phyloP scores from a whole-genome alignment of 495 filamentous ascomycete species.

The Talaromyces borbonicus region DNA sequence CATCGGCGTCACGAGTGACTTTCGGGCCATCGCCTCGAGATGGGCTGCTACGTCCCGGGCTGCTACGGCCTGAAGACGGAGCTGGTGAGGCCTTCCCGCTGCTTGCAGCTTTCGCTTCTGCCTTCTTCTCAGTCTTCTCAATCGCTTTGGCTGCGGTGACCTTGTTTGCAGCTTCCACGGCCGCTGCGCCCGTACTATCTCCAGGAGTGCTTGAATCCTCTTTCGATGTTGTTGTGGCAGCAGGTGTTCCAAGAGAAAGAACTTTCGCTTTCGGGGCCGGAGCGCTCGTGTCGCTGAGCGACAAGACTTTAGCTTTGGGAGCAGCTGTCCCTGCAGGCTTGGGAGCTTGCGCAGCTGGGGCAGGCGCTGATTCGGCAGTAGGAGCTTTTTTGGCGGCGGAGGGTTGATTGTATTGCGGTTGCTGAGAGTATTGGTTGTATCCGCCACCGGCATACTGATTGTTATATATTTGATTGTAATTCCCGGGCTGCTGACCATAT shows the following conservation, averaged over 20 bases:
- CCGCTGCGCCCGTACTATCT: conserved; percentile 43
- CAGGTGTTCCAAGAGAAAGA: conserved; percentile 51
- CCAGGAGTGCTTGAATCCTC: conserved; percentile 40
- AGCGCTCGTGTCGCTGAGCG: conserved; percentile 39
- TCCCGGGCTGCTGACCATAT: conserved; percentile 36
- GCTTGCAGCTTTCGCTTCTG: conserved; percentile 32
- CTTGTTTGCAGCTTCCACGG: conserved; percentile 50
- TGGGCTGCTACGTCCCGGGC: conserved; percentile 48
- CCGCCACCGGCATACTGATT: conserved; percentile 37
- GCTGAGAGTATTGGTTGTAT: conserved; percentile 38
- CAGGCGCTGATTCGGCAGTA: conserved; percentile 19
- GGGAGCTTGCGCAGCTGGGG: conserved; percentile 19
- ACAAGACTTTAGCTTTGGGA: conserved; percentile 62
- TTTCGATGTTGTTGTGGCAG: conserved; percentile 27
- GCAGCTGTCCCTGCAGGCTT: conserved; percentile 29
- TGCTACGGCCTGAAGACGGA: conserved; percentile 68
- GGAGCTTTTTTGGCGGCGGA: conserved; percentile 30
- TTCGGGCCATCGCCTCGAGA: conserved; percentile 40
- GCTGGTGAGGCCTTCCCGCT: conserved; percentile 67
- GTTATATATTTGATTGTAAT: conserved; percentile 54
- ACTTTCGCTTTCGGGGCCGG: conserved; percentile 53
- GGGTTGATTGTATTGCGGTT: conserved; percentile 55
- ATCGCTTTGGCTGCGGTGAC: conserved; percentile 73
- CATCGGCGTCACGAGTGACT: conserved; percentile 61
- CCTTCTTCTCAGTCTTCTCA: conserved; percentile 60